phyloP scores from a whole-genome alignment of 2,329 filamentous ascomycete species.

The Ceratocystis albifundus region DNA sequence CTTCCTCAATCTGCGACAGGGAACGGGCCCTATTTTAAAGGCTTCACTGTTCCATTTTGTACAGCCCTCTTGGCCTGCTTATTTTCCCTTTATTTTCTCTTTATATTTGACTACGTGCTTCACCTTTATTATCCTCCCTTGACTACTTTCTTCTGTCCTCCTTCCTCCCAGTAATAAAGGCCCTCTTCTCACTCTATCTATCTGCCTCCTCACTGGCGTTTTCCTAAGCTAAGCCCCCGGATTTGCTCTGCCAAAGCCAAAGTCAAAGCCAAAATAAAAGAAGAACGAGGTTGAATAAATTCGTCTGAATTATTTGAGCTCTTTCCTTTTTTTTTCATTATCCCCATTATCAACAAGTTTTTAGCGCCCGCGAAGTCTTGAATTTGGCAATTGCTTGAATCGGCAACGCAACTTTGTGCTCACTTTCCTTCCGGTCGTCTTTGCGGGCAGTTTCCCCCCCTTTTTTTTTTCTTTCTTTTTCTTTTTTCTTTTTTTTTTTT shows the following conservation, averaged over 20 bases:
- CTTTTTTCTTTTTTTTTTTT: background rate
- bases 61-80: constrained; percentile 4
- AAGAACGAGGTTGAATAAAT: background rate
- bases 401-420: constrained; percentile 5
- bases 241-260: too few relatives aligned
- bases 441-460: background rate
- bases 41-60: constrained; percentile 1
- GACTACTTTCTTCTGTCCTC: background rate
- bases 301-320: background rate
- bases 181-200: background rate
- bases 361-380: background rate
- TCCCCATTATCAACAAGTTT: background rate
- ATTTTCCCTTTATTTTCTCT: constrained; percentile 3
- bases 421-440: background rate
- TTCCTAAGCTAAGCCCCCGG: background rate
- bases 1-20: background rate
- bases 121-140: background rate
- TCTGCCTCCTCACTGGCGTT: background rate
- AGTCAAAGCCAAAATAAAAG: too few relatives aligned
- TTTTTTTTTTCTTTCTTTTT: background rate
- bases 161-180: too few relatives aligned
- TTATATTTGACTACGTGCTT: background rate
- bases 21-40: background rate
- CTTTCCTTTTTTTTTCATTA: constrained; percentile 1
- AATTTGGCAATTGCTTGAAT: constrained; percentile 3